These are phyloP conservation scores for Trichoderma cornu-damae DNA, from an alignment of 2,329 filamentous ascomycete species.

Conservation along the genomic window DNA sequence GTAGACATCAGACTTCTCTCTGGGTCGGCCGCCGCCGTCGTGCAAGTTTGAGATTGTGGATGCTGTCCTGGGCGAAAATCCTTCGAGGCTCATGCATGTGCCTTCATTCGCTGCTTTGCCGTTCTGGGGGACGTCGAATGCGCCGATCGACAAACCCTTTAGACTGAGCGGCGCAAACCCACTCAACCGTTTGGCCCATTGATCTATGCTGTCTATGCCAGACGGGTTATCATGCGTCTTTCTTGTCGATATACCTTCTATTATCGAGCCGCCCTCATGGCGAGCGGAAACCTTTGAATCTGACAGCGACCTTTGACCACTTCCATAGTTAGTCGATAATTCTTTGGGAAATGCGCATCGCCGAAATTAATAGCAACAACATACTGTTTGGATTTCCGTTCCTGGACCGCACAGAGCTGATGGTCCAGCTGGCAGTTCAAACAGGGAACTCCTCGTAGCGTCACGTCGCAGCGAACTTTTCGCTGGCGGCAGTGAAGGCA, in stretches of 20 bases:
- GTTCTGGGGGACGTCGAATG: neutral
- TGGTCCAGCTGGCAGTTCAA: conserved; percentile 20
- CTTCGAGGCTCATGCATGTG: neutral
- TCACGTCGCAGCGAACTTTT: conserved; percentile 22
- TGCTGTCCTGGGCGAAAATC: neutral
- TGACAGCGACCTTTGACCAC: neutral
- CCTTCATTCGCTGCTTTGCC: neutral
- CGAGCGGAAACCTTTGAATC: neutral
- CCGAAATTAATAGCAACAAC: neutral
- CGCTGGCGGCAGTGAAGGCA: conserved; percentile 14
- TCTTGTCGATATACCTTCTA: neutral
- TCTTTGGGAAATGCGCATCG: neutral
- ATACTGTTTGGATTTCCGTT: conserved; percentile 17
- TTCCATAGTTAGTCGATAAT: neutral
- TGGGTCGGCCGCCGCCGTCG: neutral
- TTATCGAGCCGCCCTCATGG: neutral
- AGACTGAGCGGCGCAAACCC: neutral
- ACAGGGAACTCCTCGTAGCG: conserved; percentile 18
- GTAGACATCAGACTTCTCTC: neutral
- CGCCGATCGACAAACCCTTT: neutral
- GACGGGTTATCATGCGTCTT: neutral
- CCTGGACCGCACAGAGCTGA: conserved; percentile 13
- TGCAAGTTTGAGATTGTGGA: conserved; percentile 1
- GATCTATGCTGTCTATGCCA: conserved; percentile 13
- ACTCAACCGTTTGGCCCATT: conserved; percentile 1